Conservation (phyloP, 495 filamentous ascomycete genomes). For the Hypoxylon perforatum region DNA sequence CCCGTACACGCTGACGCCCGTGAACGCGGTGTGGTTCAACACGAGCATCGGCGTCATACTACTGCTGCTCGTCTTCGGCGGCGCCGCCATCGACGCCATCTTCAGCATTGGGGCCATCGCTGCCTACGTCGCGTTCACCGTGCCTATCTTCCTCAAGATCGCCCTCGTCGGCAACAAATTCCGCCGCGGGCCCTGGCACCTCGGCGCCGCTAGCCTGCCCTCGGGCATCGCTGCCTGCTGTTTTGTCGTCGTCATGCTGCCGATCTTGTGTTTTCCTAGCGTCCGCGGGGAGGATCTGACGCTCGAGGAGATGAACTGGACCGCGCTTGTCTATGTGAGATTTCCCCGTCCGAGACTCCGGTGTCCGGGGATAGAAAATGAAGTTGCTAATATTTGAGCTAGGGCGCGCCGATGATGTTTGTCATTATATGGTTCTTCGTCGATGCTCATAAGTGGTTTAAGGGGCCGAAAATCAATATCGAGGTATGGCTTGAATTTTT, state of each 20-base stretch:
- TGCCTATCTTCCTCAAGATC: conserved; percentile 78
- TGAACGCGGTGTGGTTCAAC: conserved; percentile 84
- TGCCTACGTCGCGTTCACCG: conserved; percentile 78
- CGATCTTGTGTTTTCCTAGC: conserved; percentile 77
- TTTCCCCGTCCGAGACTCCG: background rate
- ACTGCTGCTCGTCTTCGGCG: conserved; percentile 76
- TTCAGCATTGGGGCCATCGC: conserved; percentile 83
- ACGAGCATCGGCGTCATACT: conserved; percentile 70
- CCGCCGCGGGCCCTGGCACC: conserved; percentile 77
- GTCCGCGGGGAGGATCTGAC: conserved; percentile 67
- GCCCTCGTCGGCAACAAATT: conserved; percentile 80
- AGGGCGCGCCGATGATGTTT: conserved; percentile 62
- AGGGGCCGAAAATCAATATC: conserved; percentile 76
- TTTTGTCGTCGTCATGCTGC: conserved; percentile 79
- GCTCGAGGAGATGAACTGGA: conserved; percentile 78
- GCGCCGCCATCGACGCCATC: conserved; percentile 74
- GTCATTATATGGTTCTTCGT: conserved; percentile 77
- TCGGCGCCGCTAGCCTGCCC: conserved; percentile 70
- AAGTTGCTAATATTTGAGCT: conserved; percentile 24
- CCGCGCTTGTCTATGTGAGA: conserved; percentile 73
- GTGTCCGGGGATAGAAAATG: conserved; percentile 44
- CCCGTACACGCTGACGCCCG: conserved; percentile 72
- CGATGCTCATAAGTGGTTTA: conserved; percentile 76
- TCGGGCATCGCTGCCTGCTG: conserved; percentile 70
- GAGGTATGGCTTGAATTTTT: conserved; percentile 46